Evolutionary conservation across 2,329 filamentous ascomycete species (phyloP), one percentile per base, ranked within the genome.

Genomic region (Colletotrichum siamense): DNA sequence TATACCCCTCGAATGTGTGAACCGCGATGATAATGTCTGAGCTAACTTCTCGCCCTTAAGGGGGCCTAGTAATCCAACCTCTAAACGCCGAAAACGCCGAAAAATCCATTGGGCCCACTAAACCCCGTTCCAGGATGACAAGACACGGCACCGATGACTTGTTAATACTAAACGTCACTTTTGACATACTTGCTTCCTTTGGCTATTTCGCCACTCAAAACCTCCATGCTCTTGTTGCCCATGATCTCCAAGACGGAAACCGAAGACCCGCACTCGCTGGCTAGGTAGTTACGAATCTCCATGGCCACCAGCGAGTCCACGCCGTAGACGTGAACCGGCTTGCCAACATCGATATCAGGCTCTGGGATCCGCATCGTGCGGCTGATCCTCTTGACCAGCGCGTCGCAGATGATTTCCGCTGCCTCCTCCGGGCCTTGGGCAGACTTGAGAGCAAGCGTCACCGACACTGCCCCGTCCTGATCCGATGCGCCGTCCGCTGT

Each of bases 261-360:
- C 6, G 66, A 55, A 39, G 52, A 69, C 9, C 66, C 52, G 52
- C 66, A 69, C 32, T 69, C 57, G 57, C 57, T 62, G 57, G 57
- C 57, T 22, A 62, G 57, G 57, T 62, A 65, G 59, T 71, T 71
- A 13, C 69, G 36, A 24, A 71, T 61, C 44, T 71, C 69, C 22
- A 71, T 30, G 22, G 69, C 69, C 18, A 65, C 69, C 39, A 71
- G 28, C 30, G 69, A 71, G 39, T 71, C 59, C n/a, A 71, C 49
- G 30, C 69, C 69, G 32, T 71, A 71, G 28, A 49, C 39, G 66
- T 69, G 49, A 49, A 69, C 30, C 22, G 66, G 66, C 28, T 49
- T 49, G 28, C 66, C 66, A 18, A 49, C 8, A 1, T 69, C 67
- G 2, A 69, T 49, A 28, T 61, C 67, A 26, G 67, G 52, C 32